phyloP scores from a whole-genome alignment of 192 early-diverging fungal species.

The Coemansia sp. region DNA sequence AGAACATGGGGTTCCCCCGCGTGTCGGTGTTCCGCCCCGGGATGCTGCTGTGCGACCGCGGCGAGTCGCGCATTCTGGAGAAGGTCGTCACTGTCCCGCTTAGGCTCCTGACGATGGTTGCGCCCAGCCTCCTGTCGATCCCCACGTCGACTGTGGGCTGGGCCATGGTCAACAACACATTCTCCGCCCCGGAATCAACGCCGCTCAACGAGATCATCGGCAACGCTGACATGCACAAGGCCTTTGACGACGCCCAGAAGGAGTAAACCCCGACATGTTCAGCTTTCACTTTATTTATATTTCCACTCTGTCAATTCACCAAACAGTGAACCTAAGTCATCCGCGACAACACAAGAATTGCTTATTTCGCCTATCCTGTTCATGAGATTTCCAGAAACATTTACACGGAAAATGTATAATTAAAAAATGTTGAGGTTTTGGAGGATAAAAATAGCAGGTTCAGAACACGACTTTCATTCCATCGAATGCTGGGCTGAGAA shows the following conservation, averaged over 20 bases:
- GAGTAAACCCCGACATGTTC: too few species aligned
- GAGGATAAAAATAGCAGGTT: not conserved
- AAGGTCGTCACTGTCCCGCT: conserved; percentile 9
- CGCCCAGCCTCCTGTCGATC: conserved; percentile 25
- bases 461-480: conserved; percentile 59
- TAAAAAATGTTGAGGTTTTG: not conserved
- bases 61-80: conserved; percentile 39
- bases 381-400: too few species aligned
- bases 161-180: conserved; percentile 46
- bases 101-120: conserved; percentile 21
- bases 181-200: conserved; percentile 23
- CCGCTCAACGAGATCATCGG: conserved; percentile 18
- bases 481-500: conserved; percentile 71
- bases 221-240: conserved; percentile 33
- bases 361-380: too few species aligned
- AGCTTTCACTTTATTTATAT: too few species aligned
- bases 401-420: too few species aligned
- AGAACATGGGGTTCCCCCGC: conserved; percentile 61
- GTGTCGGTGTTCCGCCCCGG: conserved; percentile 66
- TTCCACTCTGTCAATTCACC: too few species aligned
- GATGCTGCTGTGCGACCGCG: conserved; percentile 47
- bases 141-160: conserved; percentile 37
- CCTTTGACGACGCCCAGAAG: conserved; percentile 32
- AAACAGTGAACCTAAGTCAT: too few species aligned
- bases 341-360: too few species aligned